Evolutionary conservation across 1,284 basidiomycete species (phyloP).

Genomic region (Polyporus tsugae): DNA sequence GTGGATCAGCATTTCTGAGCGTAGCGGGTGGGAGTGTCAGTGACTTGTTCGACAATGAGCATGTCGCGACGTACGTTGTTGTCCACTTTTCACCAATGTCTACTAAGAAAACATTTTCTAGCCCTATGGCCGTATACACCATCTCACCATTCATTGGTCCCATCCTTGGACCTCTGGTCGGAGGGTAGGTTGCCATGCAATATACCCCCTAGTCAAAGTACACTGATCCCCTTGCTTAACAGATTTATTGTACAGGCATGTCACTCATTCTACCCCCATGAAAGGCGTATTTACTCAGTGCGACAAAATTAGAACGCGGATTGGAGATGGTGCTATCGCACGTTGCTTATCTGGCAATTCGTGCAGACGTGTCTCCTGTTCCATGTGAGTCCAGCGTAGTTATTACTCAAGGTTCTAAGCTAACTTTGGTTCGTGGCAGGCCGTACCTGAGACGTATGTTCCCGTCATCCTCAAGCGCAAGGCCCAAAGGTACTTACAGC

Average conservation of each 20-base stretch:
- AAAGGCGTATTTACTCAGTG: neutral
- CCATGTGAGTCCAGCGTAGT: slow-evolving; percentile 48
- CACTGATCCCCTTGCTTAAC: neutral
- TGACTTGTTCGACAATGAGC: slow-evolving; percentile 72
- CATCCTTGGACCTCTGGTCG: slow-evolving; percentile 68
- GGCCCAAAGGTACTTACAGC: slow-evolving; percentile 48
- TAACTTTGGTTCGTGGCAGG: slow-evolving; percentile 38
- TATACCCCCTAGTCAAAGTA: neutral
- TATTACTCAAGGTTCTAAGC: neutral
- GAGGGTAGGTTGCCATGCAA: slow-evolving; percentile 53
- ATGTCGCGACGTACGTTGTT: slow-evolving; percentile 69
- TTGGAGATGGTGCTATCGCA: slow-evolving; percentile 85
- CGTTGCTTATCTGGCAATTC: slow-evolving; percentile 71
- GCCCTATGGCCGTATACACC: slow-evolving; percentile 83
- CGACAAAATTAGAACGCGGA: slow-evolving; percentile 52
- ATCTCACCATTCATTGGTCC: slow-evolving; percentile 79
- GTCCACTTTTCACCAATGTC: neutral
- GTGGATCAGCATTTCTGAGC: slow-evolving; percentile 78
- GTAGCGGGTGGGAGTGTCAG: slow-evolving; percentile 85
- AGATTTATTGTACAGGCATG: slow-evolving; percentile 56
- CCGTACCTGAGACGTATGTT: slow-evolving; percentile 80
- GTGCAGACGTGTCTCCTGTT: slow-evolving; percentile 54
- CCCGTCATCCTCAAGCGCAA: slow-evolving; percentile 71
- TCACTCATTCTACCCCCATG: neutral
- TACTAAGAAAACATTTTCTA: slow-evolving; percentile 37